Evolutionary conservation across 768 basidiomycete genomes (phyloP).

Genomic region (Candolleomyces eurysporus): DNA sequence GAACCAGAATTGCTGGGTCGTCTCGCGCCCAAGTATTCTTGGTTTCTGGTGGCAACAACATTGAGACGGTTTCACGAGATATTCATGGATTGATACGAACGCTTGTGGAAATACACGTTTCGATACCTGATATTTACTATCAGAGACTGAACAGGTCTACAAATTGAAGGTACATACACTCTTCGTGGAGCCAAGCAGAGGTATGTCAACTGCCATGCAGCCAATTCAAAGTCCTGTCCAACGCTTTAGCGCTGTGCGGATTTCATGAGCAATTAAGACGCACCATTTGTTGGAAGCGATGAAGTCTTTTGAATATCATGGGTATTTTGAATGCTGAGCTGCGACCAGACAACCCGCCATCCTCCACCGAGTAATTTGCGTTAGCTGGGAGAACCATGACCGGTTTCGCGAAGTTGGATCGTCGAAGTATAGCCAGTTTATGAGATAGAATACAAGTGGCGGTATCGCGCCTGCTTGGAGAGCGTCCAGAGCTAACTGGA

Average conservation of each 20-base stretch:
- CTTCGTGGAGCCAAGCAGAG: constrained; percentile 87
- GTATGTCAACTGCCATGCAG: constrained; percentile 94
- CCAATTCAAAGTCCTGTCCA: constrained; percentile 89
- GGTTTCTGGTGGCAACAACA: constrained; percentile 58
- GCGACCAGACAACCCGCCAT: constrained; percentile 27
- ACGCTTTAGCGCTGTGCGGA: not conserved
- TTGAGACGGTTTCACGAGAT: not conserved
- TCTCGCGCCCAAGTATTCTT: constrained; percentile 99
- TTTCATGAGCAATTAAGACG: constrained; percentile 15
- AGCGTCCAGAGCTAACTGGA: not conserved
- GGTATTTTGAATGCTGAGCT: constrained; percentile 42
- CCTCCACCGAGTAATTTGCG: constrained; percentile 37
- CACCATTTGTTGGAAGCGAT: constrained; percentile 88
- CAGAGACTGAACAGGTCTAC: not conserved
- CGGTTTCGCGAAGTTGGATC: constrained; percentile 29
- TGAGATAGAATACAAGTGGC: constrained; percentile 3
- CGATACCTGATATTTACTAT: constrained; percentile 58
- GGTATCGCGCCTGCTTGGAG: not conserved
- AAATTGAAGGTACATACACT: constrained; percentile 57
- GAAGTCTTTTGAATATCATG: constrained; percentile 74
- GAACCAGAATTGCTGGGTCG: constrained; percentile 91
- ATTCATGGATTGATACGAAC: constrained; percentile 41
- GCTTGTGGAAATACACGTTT: constrained; percentile 97
- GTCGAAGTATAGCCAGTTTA: constrained; percentile 40
- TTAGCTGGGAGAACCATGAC: constrained; percentile 40